A percentile compares a stretch with the other conserved stretches of the same genome.
phyloP scores from a whole-genome alignment of 2,329 filamentous ascomycete genomes.

The Magnaporthiopsis incrustans region DNA sequence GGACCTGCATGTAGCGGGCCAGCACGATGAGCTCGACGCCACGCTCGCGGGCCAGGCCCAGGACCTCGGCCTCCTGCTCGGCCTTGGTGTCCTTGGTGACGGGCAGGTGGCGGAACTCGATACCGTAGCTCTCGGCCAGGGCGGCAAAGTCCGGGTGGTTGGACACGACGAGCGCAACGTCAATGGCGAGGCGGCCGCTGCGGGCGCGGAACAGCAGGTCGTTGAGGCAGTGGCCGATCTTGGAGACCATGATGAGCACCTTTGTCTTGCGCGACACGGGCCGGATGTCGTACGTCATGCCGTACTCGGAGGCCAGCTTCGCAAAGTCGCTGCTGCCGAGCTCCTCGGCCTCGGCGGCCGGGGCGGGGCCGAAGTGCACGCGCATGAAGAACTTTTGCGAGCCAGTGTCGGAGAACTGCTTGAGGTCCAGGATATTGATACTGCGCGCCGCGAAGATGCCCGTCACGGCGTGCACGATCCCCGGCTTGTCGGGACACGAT shows the following conservation, averaged over 20 bases:
- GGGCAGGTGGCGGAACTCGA: slow-evolving; percentile 74
- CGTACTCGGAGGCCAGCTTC: slow-evolving; percentile 13
- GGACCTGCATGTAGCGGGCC: slow-evolving; percentile 82
- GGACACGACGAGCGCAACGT: slow-evolving; percentile 70
- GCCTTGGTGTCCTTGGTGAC: slow-evolving; percentile 71
- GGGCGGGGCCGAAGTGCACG: slow-evolving; percentile 65
- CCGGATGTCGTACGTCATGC: slow-evolving; percentile 64
- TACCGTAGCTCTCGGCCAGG: slow-evolving; percentile 64
- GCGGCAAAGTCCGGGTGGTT: slow-evolving; percentile 69
- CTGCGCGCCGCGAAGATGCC: slow-evolving; percentile 64
- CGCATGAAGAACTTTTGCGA: slow-evolving; percentile 81
- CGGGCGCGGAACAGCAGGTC: slow-evolving; percentile 71
- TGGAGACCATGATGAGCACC: slow-evolving; percentile 83
- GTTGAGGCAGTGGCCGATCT: slow-evolving; percentile 80
- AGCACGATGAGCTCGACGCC: slow-evolving; percentile 72
- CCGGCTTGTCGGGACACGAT: slow-evolving; percentile 75
- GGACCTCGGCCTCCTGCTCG: slow-evolving; percentile 62
- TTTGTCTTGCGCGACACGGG: slow-evolving; percentile 62
- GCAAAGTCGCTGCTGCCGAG: slow-evolving; percentile 48
- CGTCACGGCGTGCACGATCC: slow-evolving; percentile 79
- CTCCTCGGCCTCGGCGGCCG: slow-evolving; percentile 39
- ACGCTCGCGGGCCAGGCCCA: slow-evolving; percentile 62
- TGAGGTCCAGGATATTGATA: slow-evolving; percentile 76
- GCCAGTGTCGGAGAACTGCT: slow-evolving; percentile 72
- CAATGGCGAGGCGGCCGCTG: slow-evolving; percentile 65